phyloP scores from a whole-genome alignment of 176 grass and related monocot genomes.

The Saccharum spontaneum region DNA sequence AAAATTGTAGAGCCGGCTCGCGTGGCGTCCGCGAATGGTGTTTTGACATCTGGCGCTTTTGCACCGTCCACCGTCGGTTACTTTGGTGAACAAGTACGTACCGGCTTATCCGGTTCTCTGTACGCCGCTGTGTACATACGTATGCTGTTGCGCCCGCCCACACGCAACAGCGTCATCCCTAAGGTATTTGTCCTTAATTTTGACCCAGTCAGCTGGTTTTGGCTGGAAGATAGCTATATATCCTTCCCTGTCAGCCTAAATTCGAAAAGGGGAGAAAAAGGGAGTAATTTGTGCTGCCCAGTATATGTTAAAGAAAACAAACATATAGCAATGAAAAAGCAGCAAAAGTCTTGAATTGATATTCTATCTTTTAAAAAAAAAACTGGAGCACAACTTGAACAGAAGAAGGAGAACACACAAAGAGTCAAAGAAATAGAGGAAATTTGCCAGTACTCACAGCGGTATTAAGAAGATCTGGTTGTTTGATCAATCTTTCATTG shows the following conservation, averaged over 20 bases:
- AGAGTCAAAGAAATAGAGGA: not conserved
- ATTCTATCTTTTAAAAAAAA: not conserved
- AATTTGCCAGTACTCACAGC: conserved; percentile 50
- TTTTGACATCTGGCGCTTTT: too few relatives aligned
- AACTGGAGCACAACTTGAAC: not conserved
- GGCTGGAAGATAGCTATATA: conserved; percentile 90
- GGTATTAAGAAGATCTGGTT: conserved; percentile 75
- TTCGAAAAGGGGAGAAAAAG: not conserved
- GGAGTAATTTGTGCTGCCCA: not conserved
- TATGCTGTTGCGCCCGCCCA: too few relatives aligned
- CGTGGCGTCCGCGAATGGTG: too few relatives aligned
- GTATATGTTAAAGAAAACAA: not conserved
- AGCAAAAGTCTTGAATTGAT: not conserved
- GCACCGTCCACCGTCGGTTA: too few relatives aligned
- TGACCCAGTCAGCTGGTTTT: conserved; percentile 76
- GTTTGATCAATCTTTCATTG: conserved; percentile 88
- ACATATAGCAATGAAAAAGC: not conserved
- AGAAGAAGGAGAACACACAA: not conserved
- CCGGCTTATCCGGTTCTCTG: too few relatives aligned
- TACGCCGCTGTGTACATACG: too few relatives aligned
- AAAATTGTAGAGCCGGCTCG: too few relatives aligned
- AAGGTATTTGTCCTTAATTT: conserved; percentile 87
- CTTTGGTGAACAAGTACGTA: too few relatives aligned
- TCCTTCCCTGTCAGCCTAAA: conserved; percentile 87
- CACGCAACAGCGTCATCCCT: not conserved